Percentiles rank a stretch among this genome's conserved stretches.
Evolutionary conservation across 768 basidiomycete genomes (phyloP).

Genomic region (Russula compacta): DNA sequence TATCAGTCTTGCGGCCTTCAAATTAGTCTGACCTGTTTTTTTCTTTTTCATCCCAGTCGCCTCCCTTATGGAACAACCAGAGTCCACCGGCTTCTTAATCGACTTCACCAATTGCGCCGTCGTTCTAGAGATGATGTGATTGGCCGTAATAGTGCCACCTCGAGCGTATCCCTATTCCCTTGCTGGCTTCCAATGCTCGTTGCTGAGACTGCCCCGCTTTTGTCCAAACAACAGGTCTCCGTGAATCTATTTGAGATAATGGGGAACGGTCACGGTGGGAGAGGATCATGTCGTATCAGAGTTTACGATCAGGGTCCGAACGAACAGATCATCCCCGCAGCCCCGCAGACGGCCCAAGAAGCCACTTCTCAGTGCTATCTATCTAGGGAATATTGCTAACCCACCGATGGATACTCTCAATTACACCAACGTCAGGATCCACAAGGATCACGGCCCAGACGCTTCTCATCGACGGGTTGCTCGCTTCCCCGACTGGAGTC

Average conservation of each 20-base stretch:
- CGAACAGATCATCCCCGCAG: neutral
- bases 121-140: neutral
- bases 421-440: neutral
- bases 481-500: neutral
- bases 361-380: neutral
- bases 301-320: conserved; percentile 13
- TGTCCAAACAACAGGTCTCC: neutral
- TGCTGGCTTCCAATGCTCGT: neutral
- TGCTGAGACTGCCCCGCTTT: neutral
- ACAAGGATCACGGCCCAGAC: neutral
- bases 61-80: neutral
- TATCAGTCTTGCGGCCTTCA: neutral
- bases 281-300: conserved; percentile 3
- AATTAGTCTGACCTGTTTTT: neutral
- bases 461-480: neutral
- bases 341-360: neutral
- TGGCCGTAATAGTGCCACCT: neutral
- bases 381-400: neutral
- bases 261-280: neutral
- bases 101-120: neutral
- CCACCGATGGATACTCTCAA: neutral
- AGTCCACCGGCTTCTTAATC: neutral
- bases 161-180: neutral
- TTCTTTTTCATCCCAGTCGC: neutral
- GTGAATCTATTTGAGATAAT: conserved; percentile 2